Evolutionary conservation across 1,284 basidiomycete genomes (phyloP).

Genomic region (Rhodotorula sp.): DNA sequence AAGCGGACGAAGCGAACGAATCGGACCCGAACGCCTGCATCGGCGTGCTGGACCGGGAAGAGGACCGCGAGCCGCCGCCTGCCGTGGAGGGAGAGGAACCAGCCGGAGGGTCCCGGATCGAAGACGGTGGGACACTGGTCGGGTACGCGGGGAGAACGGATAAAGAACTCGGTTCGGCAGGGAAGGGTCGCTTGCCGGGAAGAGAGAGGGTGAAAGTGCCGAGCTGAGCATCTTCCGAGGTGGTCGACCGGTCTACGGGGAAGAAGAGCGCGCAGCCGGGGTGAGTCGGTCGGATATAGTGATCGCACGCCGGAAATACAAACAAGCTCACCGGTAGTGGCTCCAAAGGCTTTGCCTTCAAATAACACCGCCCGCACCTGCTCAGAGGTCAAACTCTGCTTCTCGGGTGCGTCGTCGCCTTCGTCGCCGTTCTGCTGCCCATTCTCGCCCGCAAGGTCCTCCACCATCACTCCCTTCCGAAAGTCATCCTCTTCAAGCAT

Average conservation of each 20-base stretch:
- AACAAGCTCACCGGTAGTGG: background rate
- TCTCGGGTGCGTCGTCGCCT: background rate
- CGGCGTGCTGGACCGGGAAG: slow-evolving; percentile 1
- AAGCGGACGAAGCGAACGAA: slow-evolving; percentile 8
- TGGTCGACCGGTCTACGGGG: slow-evolving; percentile 6
- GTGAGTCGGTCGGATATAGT: background rate
- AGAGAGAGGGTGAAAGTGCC: slow-evolving; percentile 36
- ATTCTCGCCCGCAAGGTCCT: slow-evolving; percentile 10
- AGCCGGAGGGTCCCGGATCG: slow-evolving; percentile 24
- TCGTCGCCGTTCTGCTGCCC: background rate
- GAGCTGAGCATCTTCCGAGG: slow-evolving; percentile 5
- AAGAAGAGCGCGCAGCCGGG: background rate
- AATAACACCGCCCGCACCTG: slow-evolving; percentile 30
- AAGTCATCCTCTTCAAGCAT: slow-evolving; percentile 38
- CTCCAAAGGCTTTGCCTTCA: slow-evolving; percentile 22
- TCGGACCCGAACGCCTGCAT: slow-evolving; percentile 35
- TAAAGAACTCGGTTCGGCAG: background rate
- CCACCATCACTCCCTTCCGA: slow-evolving; percentile 34
- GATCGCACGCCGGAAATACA: background rate
- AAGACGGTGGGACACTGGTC: slow-evolving; percentile 25
- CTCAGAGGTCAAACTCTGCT: slow-evolving; percentile 20
- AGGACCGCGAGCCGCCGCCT: background rate
- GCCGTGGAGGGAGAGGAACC: background rate
- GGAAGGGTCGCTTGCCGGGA: slow-evolving; percentile 19
- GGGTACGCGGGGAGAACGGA: slow-evolving; percentile 18